Evolutionary conservation across 208 protist genomes (phyloP).

Genomic region (Leishmania aethiopica): DNA sequence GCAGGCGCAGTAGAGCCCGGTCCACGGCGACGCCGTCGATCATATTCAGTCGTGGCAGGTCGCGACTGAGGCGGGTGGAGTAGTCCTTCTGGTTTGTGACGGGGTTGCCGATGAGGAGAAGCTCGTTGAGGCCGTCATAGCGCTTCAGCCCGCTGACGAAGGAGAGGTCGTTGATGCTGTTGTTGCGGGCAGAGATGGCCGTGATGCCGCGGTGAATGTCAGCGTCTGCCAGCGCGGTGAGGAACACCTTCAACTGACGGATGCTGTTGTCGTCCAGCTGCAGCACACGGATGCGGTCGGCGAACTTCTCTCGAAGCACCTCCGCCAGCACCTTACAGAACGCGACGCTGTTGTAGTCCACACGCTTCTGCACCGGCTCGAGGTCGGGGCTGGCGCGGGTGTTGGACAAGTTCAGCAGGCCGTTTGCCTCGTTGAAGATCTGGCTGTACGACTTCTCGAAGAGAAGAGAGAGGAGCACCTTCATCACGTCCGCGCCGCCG

Average conservation of each 20-base stretch:
- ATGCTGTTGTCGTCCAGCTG: conserved; percentile 78
- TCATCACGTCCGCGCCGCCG: conserved; percentile 74
- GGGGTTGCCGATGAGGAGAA: conserved; percentile 75
- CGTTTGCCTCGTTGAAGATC: conserved; percentile 53
- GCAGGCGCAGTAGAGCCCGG: conserved; percentile 55
- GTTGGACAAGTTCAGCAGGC: conserved; percentile 67
- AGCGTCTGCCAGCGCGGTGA: conserved; percentile 61
- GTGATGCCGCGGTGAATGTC: conserved; percentile 71
- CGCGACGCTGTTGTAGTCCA: conserved; percentile 84
- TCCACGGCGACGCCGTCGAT: conserved; percentile 63
- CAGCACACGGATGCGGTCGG: conserved; percentile 57
- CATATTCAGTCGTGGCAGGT: conserved; percentile 59
- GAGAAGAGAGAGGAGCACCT: conserved; percentile 71
- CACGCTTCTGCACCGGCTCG: conserved; percentile 54
- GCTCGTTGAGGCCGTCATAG: conserved; percentile 66
- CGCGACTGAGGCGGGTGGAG: conserved; percentile 38
- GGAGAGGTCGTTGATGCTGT: conserved; percentile 59
- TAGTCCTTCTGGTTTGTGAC: conserved; percentile 45
- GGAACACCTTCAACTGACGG: conserved; percentile 52
- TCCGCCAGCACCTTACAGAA: conserved; percentile 79
- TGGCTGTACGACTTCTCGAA: conserved; percentile 67
- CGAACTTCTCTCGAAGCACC: conserved; percentile 70
- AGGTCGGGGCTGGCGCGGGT: conserved; percentile 64
- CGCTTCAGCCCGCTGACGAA: conserved; percentile 67
- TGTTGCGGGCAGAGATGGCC: conserved; percentile 70